A percentile compares a stretch with the other conserved stretches of the same genome.
Evolutionary conservation across 257 asterid genomes (phyloP).

Genomic region (Nicotiana otophora): DNA sequence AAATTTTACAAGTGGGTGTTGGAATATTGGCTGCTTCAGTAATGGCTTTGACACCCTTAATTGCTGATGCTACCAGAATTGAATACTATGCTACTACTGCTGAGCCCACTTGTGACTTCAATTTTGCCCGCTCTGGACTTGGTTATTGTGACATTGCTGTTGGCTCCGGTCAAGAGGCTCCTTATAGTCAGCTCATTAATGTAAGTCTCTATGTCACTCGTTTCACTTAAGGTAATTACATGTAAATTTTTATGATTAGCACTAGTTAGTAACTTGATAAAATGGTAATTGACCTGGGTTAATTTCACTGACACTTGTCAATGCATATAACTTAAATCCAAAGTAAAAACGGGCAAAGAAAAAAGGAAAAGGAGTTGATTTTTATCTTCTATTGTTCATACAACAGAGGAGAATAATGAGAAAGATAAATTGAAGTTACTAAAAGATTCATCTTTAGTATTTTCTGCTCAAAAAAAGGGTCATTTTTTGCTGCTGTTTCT

Average conservation of each 20-base stretch:
- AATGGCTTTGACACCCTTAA: conserved; percentile 55
- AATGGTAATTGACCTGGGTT: too few relatives aligned
- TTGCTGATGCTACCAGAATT: conserved; percentile 74
- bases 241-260: background rate
- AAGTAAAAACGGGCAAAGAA: background rate
- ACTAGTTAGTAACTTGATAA: too few relatives aligned
- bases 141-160: conserved; percentile 77
- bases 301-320: too few relatives aligned
- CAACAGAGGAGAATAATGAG: background rate
- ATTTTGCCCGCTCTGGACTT: conserved; percentile 64
- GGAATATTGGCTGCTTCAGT: conserved; percentile 67
- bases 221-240: background rate
- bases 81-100: conserved; percentile 80
- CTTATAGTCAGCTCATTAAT: conserved; percentile 62
- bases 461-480: background rate
- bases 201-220: conserved; percentile 15
- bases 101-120: conserved; percentile 80
- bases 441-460: background rate
- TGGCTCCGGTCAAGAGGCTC: conserved; percentile 76
- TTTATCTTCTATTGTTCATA: background rate
- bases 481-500: background rate
- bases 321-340: background rate
- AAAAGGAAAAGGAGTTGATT: background rate
- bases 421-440: background rate
- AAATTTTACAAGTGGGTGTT: conserved; percentile 42